These are phyloP conservation scores for Saksenaea vasiformis DNA, from an alignment of 371 early-diverging fungal genomes.

Conservation along the genomic window DNA sequence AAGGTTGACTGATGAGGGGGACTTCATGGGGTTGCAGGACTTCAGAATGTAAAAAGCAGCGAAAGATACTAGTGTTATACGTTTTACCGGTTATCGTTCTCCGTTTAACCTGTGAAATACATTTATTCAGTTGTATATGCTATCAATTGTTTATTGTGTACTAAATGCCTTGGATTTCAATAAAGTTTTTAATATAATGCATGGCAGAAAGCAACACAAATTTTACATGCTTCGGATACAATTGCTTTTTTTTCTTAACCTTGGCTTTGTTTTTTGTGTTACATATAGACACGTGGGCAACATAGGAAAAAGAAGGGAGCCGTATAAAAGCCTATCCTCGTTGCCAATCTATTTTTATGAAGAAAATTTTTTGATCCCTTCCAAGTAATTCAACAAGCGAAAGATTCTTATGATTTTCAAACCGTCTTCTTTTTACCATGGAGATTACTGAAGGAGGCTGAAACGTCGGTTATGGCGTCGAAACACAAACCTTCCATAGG, in stretches of 20 bases:
- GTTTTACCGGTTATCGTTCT: not conserved
- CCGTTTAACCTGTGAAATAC: not conserved
- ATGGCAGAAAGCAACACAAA: not conserved
- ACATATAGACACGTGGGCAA: constrained; percentile 4
- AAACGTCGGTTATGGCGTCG: not conserved
- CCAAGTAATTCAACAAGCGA: not conserved
- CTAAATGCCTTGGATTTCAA: not conserved
- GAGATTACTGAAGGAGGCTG: not conserved
- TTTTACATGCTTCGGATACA: constrained; percentile 1
- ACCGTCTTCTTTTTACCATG: not conserved
- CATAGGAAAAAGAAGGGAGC: constrained; percentile 11
- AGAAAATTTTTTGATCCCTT: constrained; percentile 35
- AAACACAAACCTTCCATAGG: not conserved
- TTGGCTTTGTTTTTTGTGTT: constrained; percentile 6
- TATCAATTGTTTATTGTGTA: not conserved
- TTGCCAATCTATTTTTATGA: constrained; percentile 83
- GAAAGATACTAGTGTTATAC: not conserved
- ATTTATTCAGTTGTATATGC: not conserved
- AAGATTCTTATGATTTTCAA: not conserved
- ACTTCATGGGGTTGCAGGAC: not conserved
- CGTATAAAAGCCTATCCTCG: constrained; percentile 6
- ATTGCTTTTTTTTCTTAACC: constrained; percentile 7
- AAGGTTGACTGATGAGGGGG: not conserved
- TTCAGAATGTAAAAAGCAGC: not conserved
- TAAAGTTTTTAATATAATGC: constrained; percentile 6